These are phyloP conservation scores for Yarrowia sp. DNA, from an alignment of 805 yeast species.

Conservation along the genomic window DNA sequence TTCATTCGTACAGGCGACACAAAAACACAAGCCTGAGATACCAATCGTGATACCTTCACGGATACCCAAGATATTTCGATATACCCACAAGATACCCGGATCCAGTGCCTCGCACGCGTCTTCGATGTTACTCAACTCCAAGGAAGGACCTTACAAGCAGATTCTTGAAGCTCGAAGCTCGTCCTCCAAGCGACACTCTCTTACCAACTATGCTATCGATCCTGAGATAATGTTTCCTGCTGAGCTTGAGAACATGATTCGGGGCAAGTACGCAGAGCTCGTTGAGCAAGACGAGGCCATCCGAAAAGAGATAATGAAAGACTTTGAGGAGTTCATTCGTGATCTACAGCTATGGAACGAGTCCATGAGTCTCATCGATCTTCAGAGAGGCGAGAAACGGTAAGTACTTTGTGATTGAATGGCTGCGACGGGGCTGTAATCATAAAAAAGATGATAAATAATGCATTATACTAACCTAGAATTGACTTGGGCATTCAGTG, in stretches of 20 bases:
- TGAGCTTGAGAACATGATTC: constrained; percentile 12
- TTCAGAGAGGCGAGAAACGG: constrained; percentile 15
- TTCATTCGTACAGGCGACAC: not conserved
- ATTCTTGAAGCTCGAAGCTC: not conserved
- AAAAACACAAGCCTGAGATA: not conserved
- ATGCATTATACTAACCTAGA: constrained; percentile 19
- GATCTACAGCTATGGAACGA: constrained; percentile 18
- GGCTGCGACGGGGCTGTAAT: not conserved
- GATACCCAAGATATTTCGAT: not conserved
- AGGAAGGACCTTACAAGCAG: constrained; percentile 18
- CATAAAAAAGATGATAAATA: not conserved
- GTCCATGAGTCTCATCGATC: constrained; percentile 7
- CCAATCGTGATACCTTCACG: not conserved
- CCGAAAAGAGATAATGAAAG: constrained; percentile 14
- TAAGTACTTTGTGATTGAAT: not conserved
- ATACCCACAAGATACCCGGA: not conserved
- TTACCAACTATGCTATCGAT: constrained; percentile 6
- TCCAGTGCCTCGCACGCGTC: not conserved
- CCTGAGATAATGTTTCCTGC: constrained; percentile 12
- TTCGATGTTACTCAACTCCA: not conserved
- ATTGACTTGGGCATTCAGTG: constrained; percentile 10
- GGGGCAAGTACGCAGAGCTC: constrained; percentile 14
- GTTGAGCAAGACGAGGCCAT: constrained; percentile 7
- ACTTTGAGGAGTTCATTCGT: constrained; percentile 3
- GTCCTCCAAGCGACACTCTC: not conserved